Conservation (phyloP, 2,329 filamentous ascomycete species). For the Alternaria brassicae region DNA sequence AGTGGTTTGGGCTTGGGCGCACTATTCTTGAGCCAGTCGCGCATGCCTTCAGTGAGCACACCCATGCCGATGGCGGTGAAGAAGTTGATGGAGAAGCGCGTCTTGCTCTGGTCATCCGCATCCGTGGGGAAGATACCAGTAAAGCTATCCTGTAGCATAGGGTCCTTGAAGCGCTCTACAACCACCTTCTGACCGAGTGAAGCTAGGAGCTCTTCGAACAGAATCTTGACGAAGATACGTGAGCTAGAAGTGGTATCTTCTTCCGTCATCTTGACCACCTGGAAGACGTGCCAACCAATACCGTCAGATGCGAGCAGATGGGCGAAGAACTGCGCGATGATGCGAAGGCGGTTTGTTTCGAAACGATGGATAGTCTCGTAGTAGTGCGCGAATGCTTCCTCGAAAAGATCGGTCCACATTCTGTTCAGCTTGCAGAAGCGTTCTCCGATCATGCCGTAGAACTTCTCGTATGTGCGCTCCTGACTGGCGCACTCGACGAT, state of each 20-base stretch:
- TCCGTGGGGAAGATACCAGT: constrained; percentile 89
- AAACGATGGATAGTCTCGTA: constrained; percentile 98
- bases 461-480: constrained; percentile 96
- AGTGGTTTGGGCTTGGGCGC: constrained; percentile 81
- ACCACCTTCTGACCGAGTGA: constrained; percentile 84
- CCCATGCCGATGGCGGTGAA: constrained; percentile 99
- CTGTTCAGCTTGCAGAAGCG: constrained; percentile 95
- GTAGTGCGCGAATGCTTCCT: constrained; percentile 87
- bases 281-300: constrained; percentile 90
- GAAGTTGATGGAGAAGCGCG: constrained; percentile 98
- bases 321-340: constrained; percentile 93
- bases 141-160: constrained; percentile 74
- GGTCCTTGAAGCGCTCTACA: constrained; percentile 77
- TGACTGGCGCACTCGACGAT: constrained; percentile 96
- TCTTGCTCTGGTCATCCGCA: constrained; percentile 79
- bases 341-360: constrained; percentile 92
- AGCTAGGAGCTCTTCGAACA: constrained; percentile 91
- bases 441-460: constrained; percentile 93
- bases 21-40: constrained; percentile 80
- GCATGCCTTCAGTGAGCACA: constrained; percentile 91
- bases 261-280: constrained; percentile 87
- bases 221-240: constrained; percentile 97
- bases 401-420: constrained; percentile 91
- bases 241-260: constrained; percentile 96
- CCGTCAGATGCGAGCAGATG: constrained; percentile 88